Conservation (phyloP, 2,329 filamentous ascomycete species). For the Calonectria montana region DNA sequence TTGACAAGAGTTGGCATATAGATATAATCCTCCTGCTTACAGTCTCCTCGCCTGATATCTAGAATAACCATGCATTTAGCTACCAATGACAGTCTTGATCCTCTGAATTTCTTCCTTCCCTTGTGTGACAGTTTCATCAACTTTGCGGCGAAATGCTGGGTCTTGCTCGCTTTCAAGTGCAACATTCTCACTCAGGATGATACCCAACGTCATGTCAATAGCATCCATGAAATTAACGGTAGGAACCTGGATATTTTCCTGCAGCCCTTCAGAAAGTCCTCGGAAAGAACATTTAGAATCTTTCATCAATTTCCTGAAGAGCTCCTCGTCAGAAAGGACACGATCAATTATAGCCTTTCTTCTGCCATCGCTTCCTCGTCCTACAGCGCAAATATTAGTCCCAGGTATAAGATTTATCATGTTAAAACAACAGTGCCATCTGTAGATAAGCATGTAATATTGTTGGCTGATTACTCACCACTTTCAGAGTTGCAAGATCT, state of each 20-base stretch:
- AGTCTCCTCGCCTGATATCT: too few species aligned
- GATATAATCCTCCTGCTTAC: too few species aligned
- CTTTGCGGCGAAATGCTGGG: background rate
- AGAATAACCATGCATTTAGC: background rate
- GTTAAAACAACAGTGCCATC: background rate
- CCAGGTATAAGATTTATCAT: background rate
- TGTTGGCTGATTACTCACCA: conserved; percentile 39
- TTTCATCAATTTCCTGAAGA: conserved; percentile 47
- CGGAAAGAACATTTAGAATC: conserved; percentile 40
- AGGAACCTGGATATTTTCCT: conserved; percentile 32
- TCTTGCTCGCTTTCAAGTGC: background rate
- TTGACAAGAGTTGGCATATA: too few species aligned
- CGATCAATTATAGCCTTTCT: conserved; percentile 49
- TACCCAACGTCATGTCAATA: conserved; percentile 47
- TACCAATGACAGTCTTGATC: conserved; percentile 4
- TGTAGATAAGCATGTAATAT: background rate
- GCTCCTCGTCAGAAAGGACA: conserved; percentile 34
- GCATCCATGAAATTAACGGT: conserved; percentile 39
- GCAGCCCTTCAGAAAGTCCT: conserved; percentile 30
- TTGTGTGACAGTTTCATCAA: background rate
- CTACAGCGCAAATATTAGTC: conserved; percentile 35
- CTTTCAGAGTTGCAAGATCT: conserved; percentile 42
- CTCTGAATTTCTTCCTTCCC: conserved; percentile 4
- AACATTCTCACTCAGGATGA: conserved; percentile 27
- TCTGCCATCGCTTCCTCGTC: conserved; percentile 46